Percentiles rank a stretch among this genome's conserved stretches.
Evolutionary conservation across 208 protist genomes (phyloP).

Genomic region (Wallacemonas collosoma): DNA sequence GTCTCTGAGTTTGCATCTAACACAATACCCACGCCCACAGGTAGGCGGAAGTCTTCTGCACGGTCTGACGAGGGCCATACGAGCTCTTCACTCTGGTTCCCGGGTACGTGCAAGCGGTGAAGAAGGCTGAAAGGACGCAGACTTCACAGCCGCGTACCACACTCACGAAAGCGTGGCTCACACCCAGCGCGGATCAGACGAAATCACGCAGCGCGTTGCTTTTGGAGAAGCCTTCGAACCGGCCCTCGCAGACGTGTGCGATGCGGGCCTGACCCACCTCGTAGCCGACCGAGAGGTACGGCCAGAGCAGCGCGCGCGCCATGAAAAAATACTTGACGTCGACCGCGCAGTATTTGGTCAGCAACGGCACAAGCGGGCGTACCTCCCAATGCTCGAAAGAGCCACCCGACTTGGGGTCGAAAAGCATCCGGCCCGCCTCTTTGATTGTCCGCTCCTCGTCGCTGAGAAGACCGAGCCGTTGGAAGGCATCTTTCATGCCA

Average conservation of each 20-base stretch:
- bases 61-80: too few relatives aligned
- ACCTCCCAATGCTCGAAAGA: constrained; percentile 52
- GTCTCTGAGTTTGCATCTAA: too few relatives aligned
- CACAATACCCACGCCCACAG: too few relatives aligned
- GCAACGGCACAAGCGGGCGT: constrained; percentile 43
- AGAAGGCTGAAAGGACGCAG: too few relatives aligned
- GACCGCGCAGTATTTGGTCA: constrained; percentile 65
- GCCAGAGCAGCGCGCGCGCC: constrained; percentile 33
- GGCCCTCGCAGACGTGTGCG: constrained; percentile 30
- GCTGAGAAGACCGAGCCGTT: constrained; percentile 33
- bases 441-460: constrained; percentile 43
- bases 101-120: too few relatives aligned
- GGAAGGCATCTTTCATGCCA: constrained; percentile 55
- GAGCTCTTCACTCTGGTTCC: too few relatives aligned
- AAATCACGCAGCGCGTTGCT: constrained; percentile 47
- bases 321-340: constrained; percentile 70
- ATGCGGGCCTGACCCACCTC: constrained; percentile 31
- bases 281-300: constrained; percentile 29
- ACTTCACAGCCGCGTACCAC: too few relatives aligned
- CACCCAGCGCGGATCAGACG: neutral
- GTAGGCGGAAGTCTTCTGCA: too few relatives aligned
- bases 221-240: constrained; percentile 29
- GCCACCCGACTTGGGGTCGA: constrained; percentile 49
- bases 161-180: too few relatives aligned
- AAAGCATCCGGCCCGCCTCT: constrained; percentile 40